These are phyloP conservation scores for Talaromyces borbonicus DNA, from an alignment of 495 filamentous ascomycete genomes.

Conservation along the genomic window DNA sequence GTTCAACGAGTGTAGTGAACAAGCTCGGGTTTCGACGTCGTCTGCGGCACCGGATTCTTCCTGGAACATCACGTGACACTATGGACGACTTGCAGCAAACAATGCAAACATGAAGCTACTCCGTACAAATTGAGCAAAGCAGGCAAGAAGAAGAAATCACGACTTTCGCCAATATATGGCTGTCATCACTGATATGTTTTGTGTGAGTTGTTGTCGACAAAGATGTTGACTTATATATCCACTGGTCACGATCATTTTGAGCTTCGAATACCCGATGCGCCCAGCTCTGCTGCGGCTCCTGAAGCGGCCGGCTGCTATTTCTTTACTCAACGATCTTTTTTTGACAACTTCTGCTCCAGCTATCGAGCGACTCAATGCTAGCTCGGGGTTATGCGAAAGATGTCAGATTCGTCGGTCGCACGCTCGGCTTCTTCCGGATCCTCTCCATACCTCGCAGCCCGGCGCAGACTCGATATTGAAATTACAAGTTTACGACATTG, in stretches of 20 bases:
- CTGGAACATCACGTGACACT: not conserved
- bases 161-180: no score
- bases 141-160: no score
- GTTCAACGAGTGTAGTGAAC: no score
- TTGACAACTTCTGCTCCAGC: constrained; percentile 21
- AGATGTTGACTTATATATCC: constrained; percentile 1
- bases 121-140: no score
- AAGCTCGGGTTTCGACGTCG: no score
- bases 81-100: not conserved
- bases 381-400: constrained; percentile 19
- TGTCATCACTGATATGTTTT: no score
- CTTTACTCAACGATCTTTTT: constrained; percentile 34
- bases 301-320: constrained; percentile 42
- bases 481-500: constrained; percentile 9
- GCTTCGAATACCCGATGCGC: constrained; percentile 34
- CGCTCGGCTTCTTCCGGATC: not conserved
- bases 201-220: not conserved
- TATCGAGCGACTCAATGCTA: constrained; percentile 27
- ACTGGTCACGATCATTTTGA: not conserved
- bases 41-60: constrained; percentile 3
- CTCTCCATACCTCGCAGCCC: not conserved
- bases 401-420: constrained; percentile 16
- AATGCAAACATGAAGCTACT: constrained; percentile 6
- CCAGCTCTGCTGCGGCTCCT: constrained; percentile 45
- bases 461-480: not conserved